Evolutionary conservation across 2,329 filamentous ascomycete genomes (phyloP).

Genomic region (Knufia fluminis): DNA sequence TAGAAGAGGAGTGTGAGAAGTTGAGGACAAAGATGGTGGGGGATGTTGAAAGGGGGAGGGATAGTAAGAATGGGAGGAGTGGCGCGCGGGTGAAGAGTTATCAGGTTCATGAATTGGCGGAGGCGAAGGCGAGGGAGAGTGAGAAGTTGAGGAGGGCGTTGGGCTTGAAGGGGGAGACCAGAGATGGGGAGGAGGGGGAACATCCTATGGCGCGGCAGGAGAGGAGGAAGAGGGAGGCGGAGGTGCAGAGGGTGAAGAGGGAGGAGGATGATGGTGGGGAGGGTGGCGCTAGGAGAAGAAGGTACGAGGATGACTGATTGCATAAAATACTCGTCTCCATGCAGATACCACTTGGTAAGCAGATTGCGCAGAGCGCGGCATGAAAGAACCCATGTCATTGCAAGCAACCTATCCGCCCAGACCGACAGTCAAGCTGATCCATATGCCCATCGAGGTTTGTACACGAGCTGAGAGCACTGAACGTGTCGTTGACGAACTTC

Average conservation of each 20-base stretch:
- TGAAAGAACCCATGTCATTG: too few species aligned
- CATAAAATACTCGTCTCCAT: too few species aligned
- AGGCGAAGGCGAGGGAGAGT: slow-evolving; percentile 93
- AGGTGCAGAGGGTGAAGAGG: slow-evolving; percentile 22
- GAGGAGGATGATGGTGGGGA: slow-evolving; percentile 31
- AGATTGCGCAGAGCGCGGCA: too few species aligned
- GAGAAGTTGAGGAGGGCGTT: slow-evolving; percentile 78
- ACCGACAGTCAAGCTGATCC: too few species aligned
- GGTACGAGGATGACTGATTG: slow-evolving; percentile 9
- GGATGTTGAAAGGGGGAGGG: slow-evolving; percentile 39
- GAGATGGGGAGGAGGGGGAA: slow-evolving; percentile 29
- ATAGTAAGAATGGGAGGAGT: slow-evolving; percentile 27
- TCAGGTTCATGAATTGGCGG: slow-evolving; percentile 91
- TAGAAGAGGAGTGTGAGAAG: slow-evolving; percentile 64
- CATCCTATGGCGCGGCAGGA: slow-evolving; percentile 39
- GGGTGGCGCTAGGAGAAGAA: slow-evolving; percentile 29
- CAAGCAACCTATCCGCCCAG: too few species aligned
- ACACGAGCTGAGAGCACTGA: too few species aligned
- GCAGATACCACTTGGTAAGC: too few species aligned
- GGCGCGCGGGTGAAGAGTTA: slow-evolving; percentile 58
- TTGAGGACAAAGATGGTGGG: slow-evolving; percentile 55
- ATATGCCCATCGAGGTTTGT: too few species aligned
- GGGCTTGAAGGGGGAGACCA: slow-evolving; percentile 63
- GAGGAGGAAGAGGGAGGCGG: slow-evolving; percentile 33
- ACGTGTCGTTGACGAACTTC: too few species aligned